Evolutionary conservation across 2,329 filamentous ascomycete genomes (phyloP).

Genomic region (Thermothelomyces thermophilus): DNA sequence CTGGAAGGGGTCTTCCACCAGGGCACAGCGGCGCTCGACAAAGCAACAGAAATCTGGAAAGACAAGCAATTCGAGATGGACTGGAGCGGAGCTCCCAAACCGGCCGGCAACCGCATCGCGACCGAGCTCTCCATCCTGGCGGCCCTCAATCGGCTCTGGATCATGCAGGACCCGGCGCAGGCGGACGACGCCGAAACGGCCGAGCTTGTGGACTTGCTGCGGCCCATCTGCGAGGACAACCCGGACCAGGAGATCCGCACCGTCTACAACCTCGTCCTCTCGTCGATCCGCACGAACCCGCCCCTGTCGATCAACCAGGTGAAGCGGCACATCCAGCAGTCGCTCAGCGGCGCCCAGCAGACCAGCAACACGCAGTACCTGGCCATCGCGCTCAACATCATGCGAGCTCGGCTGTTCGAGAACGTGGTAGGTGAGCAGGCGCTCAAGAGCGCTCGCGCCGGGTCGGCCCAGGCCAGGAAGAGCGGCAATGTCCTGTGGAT

Average conservation of each 20-base stretch:
- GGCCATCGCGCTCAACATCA: conserved; percentile 77
- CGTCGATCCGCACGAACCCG: conserved; percentile 57
- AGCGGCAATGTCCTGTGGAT: conserved; percentile 70
- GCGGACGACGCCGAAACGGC: conserved; percentile 53
- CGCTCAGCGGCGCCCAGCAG: conserved; percentile 61
- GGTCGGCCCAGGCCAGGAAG: conserved; percentile 59
- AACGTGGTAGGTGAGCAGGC: conserved; percentile 76
- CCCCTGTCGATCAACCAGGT: conserved; percentile 64
- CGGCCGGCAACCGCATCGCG: conserved; percentile 34
- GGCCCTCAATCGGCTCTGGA: conserved; percentile 63
- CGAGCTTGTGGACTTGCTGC: conserved; percentile 57
- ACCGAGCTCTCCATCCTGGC: conserved; percentile 62
- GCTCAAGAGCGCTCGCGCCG: conserved; percentile 67
- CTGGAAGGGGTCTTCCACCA: conserved; percentile 70
- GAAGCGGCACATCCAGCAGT: conserved; percentile 70
- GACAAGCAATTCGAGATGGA: conserved; percentile 52
- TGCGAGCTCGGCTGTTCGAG: conserved; percentile 76
- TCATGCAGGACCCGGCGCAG: conserved; percentile 58
- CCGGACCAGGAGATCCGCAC: conserved; percentile 69
- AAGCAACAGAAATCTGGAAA: conserved; percentile 61
- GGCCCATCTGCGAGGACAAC: conserved; percentile 61
- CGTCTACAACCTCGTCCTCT: conserved; percentile 69
- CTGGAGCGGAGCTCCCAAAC: conserved; percentile 29
- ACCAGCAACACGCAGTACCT: conserved; percentile 72
- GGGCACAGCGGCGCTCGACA: conserved; percentile 64